Conservation (phyloP, 2,329 filamentous ascomycete genomes). For the Hymenotorrendiella dingleyae region DNA sequence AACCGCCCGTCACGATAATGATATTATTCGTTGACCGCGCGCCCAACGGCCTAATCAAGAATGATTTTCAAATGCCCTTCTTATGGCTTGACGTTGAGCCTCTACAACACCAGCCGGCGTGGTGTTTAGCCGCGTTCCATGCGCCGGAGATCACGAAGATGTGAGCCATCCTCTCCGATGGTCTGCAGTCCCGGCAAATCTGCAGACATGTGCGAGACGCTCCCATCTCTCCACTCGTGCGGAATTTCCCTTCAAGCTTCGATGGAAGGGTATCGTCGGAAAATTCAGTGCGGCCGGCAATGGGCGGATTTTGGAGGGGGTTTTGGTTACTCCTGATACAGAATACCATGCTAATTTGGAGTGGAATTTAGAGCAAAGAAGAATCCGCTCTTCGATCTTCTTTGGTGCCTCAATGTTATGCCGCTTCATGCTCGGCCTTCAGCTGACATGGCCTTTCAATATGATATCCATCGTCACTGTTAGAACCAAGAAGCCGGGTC, state of each 20-base stretch:
- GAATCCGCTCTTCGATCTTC: too few species aligned
- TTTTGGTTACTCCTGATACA: too few species aligned
- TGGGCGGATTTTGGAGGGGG: too few species aligned
- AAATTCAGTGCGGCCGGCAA: too few species aligned
- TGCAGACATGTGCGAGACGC: not conserved
- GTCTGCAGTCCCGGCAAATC: slow-evolving; percentile 3
- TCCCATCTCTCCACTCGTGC: slow-evolving; percentile 5
- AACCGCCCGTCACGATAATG: too few species aligned
- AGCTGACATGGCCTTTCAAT: not conserved
- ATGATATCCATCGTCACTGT: not conserved
- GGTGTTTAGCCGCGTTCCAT: slow-evolving; percentile 5
- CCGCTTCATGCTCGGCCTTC: too few species aligned
- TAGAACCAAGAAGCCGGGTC: slow-evolving; percentile 4
- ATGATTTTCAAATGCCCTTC: not conserved
- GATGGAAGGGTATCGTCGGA: not conserved
- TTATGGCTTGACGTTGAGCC: slow-evolving; percentile 1
- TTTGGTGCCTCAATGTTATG: too few species aligned
- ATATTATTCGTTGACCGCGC: too few species aligned
- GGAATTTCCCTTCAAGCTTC: not conserved
- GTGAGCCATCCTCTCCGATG: too few species aligned
- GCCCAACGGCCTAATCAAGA: too few species aligned
- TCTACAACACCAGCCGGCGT: slow-evolving; percentile 5
- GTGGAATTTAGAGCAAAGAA: too few species aligned
- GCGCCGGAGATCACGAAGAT: slow-evolving; percentile 3
- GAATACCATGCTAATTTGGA: too few species aligned